Percentiles rank a stretch among this genome's conserved stretches.
Evolutionary conservation across 2,329 filamentous ascomycete genomes (phyloP).

Genomic region (Conoideocrella luteorostrata): DNA sequence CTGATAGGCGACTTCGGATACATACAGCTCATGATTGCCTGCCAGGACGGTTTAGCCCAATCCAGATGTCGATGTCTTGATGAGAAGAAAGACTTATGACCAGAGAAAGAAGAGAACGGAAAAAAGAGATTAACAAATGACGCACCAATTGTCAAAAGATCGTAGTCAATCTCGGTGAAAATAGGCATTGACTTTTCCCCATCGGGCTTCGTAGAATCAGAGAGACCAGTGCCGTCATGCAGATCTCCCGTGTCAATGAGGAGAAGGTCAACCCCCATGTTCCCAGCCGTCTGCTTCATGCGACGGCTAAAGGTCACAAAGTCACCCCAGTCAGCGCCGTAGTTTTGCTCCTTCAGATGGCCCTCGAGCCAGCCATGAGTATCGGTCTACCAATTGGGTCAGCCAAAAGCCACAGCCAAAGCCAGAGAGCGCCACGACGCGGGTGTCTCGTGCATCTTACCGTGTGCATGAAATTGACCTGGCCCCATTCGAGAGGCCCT

Average conservation of each 20-base stretch:
- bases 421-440: not conserved
- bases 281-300: conserved; percentile 52
- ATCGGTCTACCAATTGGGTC: conserved; percentile 37
- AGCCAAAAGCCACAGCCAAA: not conserved
- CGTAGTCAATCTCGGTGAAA: conserved; percentile 36
- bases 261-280: conserved; percentile 52
- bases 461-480: conserved; percentile 57
- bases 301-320: conserved; percentile 53
- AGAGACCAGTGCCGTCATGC: conserved; percentile 59
- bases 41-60: not conserved
- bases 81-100: too few species aligned
- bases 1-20: conserved; percentile 55
- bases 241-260: conserved; percentile 58
- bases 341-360: conserved; percentile 55
- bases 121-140: too few species aligned
- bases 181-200: conserved; percentile 46
- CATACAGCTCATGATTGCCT: conserved; percentile 61
- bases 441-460: conserved; percentile 16
- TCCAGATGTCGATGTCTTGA: too few species aligned
- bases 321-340: conserved; percentile 61
- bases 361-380: conserved; percentile 57
- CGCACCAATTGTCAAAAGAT: conserved; percentile 35
- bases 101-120: too few species aligned
- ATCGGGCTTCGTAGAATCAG: conserved; percentile 52
- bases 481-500: conserved; percentile 51